These are phyloP conservation scores for Epichloe amarillans DNA, from an alignment of 2,329 filamentous ascomycete species.

Conservation along the genomic window DNA sequence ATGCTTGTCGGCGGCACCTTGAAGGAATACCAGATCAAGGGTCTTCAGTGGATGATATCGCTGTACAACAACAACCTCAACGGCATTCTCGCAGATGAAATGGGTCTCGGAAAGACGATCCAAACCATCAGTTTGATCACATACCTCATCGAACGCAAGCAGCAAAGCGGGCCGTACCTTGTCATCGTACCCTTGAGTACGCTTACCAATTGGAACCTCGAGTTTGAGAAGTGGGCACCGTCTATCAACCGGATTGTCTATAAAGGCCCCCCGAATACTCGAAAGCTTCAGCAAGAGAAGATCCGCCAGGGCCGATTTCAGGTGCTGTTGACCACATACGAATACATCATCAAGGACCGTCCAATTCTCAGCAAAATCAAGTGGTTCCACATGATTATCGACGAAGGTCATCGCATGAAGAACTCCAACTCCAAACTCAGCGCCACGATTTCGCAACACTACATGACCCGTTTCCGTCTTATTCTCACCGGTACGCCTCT, in stretches of 20 bases:
- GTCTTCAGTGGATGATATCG: constrained; percentile 98
- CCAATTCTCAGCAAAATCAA: constrained; percentile 95
- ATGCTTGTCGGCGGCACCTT: constrained; percentile 85
- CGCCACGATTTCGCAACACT: constrained; percentile 88
- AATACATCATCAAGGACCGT: constrained; percentile 98
- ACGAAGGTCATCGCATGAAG: constrained; percentile 99
- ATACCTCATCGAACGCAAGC: constrained; percentile 92
- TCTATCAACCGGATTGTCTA: constrained; percentile 80
- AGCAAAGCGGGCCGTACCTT: constrained; percentile 80
- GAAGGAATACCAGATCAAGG: constrained; percentile 98
- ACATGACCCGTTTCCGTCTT: constrained; percentile 84
- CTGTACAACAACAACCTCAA: constrained; percentile 99
- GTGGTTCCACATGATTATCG: constrained; percentile 99
- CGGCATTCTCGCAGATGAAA: constrained; percentile 95
- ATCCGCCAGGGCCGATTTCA: constrained; percentile 94
- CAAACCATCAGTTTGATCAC: constrained; percentile 97
- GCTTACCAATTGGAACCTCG: constrained; percentile 94
- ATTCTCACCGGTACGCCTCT: constrained; percentile 95
- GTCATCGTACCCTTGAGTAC: constrained; percentile 97
- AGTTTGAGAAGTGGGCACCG: constrained; percentile 98
- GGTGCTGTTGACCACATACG: constrained; percentile 91
- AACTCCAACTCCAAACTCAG: constrained; percentile 93
- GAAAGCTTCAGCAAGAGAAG: constrained; percentile 84
- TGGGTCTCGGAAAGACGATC: constrained; percentile 99
- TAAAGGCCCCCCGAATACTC: constrained; percentile 86